Evolutionary conservation across 805 yeast species (phyloP), one percentile per base, ranked within the genome.

Genomic region (Saccharomycopsis fermentans): DNA sequence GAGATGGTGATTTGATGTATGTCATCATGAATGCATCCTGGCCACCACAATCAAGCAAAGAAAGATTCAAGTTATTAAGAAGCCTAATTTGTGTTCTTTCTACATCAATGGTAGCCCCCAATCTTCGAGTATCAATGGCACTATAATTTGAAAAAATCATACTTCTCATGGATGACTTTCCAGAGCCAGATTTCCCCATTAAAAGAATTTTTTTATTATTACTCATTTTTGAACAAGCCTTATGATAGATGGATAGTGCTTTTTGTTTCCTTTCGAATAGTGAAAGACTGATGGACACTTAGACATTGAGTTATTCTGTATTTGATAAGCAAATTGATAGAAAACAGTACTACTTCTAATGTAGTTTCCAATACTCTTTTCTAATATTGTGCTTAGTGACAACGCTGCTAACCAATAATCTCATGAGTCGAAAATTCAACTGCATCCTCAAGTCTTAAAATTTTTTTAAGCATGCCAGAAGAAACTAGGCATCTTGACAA

Each of bases 91-190:
- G 96, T 1, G 97, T 90, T 68, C 94, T 97, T 68, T 94, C 99
- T n/a, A 94, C 97, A 68, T 94, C 99, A 59, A 94, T 91, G 0
- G 99, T 94, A 11, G 99, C 98, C 1, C 98, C 98, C 14, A 94
- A 73, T 59, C 98, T 77, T 63, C 98, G 79, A 2, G 99, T 94
- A 69, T 94, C 99, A 68, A 92, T 88, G 0, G 99, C 99, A 1
- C 96, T 88, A 71, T 94, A 94, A 68, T 94, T 94, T 65, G 95
- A 84, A 71, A 94, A 94, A 64, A 94, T 94, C 62, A 94, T 92
- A 52, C 96, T 89, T 65, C 98, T 78, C 99, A 94, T 94, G 1
- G 97, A 90, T 2, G 97, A 90, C 70, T 94, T 94, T 1, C 99
- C 99, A 4, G 97, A 89, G 51, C 99, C 98, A 29, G 96, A 86